phyloP scores from a whole-genome alignment of 139 green algal genomes.

The Nannochloris sp. region DNA sequence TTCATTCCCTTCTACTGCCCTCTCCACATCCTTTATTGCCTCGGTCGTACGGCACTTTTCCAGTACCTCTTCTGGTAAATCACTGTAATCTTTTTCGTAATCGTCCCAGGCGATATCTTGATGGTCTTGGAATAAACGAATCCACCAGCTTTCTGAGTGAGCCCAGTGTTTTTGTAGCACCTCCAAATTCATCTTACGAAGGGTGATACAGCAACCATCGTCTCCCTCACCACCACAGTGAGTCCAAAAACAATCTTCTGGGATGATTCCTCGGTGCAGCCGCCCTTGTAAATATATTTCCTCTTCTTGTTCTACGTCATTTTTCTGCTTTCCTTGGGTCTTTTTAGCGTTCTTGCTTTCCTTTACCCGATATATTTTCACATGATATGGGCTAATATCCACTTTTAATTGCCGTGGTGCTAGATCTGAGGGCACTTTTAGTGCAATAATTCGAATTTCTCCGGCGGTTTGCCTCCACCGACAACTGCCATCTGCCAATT shows the following conservation, averaged over 20 bases:
- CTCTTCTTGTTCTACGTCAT: background rate
- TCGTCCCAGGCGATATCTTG: constrained; percentile 66
- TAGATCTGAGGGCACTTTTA: constrained; percentile 25
- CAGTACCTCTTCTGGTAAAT: constrained; percentile 56
- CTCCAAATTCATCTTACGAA: constrained; percentile 80
- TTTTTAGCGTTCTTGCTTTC: no score
- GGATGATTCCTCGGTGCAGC: constrained; percentile 55
- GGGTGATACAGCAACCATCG: constrained; percentile 45
- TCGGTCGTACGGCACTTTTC: constrained; percentile 26
- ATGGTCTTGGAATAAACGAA: constrained; percentile 46
- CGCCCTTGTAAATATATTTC: constrained; percentile 56
- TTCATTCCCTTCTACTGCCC: constrained; percentile 16
- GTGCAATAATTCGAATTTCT: constrained; percentile 51
- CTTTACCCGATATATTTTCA: background rate
- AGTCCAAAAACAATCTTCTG: constrained; percentile 57
- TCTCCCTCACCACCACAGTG: constrained; percentile 36
- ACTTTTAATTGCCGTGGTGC: constrained; percentile 25
- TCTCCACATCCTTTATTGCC: constrained; percentile 11
- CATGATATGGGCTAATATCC: constrained; percentile 24
- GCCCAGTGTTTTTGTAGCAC: constrained; percentile 51
- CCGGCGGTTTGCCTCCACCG: constrained; percentile 62
- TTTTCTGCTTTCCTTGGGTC: background rate
- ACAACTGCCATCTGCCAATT: constrained; percentile 50
- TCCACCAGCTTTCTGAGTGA: constrained; percentile 68
- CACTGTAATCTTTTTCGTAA: constrained; percentile 74